phyloP scores from a whole-genome alignment of 2,329 filamentous ascomycete genomes.

The Colletotrichum chlorophyti region DNA sequence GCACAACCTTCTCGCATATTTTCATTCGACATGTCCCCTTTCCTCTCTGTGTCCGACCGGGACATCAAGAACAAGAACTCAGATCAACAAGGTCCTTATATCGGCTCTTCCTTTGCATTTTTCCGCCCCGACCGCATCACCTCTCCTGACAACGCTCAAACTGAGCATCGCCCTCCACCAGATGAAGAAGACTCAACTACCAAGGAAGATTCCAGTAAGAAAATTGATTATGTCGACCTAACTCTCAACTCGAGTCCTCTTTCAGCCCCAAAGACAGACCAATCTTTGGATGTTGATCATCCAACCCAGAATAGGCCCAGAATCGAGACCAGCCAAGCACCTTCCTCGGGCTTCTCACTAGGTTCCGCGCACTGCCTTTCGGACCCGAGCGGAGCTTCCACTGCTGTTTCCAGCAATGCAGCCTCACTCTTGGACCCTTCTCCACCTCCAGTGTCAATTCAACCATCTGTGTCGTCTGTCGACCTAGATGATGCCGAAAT shows the following conservation, averaged over 20 bases:
- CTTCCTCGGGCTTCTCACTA: slow-evolving; percentile 6
- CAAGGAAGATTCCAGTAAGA: neutral
- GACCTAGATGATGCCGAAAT: slow-evolving; percentile 26
- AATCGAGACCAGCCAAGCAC: slow-evolving; percentile 2
- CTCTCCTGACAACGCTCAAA: slow-evolving; percentile 1
- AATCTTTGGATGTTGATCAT: slow-evolving; percentile 12
- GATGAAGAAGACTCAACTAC: too few relatives aligned
- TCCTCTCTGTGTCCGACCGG: slow-evolving; percentile 21
- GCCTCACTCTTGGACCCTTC: slow-evolving; percentile 25
- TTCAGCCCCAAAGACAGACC: neutral
- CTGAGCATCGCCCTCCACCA: neutral
- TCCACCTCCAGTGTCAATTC: slow-evolving; percentile 21
- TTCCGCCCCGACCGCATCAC: slow-evolving; percentile 5
- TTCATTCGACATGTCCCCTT: slow-evolving; percentile 18
- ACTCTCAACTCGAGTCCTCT: slow-evolving; percentile 18
- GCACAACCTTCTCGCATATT: neutral
- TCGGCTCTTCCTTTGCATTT: slow-evolving; percentile 4
- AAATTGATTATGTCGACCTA: slow-evolving; percentile 13
- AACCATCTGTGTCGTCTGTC: slow-evolving; percentile 19
- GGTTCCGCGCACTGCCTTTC: slow-evolving; percentile 10
- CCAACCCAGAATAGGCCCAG: slow-evolving; percentile 12
- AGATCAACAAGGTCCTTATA: slow-evolving; percentile 19
- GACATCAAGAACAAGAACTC: too few relatives aligned
- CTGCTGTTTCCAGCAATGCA: slow-evolving; percentile 27
- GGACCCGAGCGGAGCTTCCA: slow-evolving; percentile 24